Conservation (phyloP, 805 yeast species). For the Pichia deserticola region DNA sequence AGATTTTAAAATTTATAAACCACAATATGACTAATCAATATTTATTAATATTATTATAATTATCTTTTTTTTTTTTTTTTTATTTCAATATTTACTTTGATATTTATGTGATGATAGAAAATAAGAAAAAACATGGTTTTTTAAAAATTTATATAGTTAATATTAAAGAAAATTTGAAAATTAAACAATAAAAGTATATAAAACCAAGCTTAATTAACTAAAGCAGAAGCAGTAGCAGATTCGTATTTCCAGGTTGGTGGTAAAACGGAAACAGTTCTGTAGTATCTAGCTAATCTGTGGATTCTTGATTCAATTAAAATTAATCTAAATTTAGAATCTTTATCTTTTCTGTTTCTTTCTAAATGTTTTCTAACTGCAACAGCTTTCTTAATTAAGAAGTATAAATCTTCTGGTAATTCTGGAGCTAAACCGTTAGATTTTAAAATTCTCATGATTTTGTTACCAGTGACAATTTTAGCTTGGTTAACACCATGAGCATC, state of each 20-base stretch:
- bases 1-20: slow-evolving; percentile 24
- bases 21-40: not conserved
- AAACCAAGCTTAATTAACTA: slow-evolving; percentile 72
- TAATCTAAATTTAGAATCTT: slow-evolving; percentile 99
- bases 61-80: not conserved
- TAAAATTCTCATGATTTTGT: slow-evolving; percentile 98
- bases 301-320: slow-evolving; percentile 99
- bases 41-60: too few species aligned
- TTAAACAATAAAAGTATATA: slow-evolving; percentile 12
- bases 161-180: slow-evolving; percentile 11
- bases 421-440: slow-evolving; percentile 99
- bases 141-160: not conserved
- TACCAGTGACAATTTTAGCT: slow-evolving; percentile 95
- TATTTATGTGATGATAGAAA: not conserved
- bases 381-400: slow-evolving; percentile 99
- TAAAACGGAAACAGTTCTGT: slow-evolving; percentile 98
- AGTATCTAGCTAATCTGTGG: slow-evolving; percentile 99
- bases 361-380: slow-evolving; percentile 99
- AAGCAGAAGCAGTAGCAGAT: slow-evolving; percentile 99
- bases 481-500: slow-evolving; percentile 99
- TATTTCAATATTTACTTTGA: not conserved
- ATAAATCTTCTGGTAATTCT: slow-evolving; percentile 99
- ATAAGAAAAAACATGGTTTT: slow-evolving; percentile 9
- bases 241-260: slow-evolving; percentile 99
- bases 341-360: slow-evolving; percentile 99